Base-by-base conservation (phyloP, 768 basidiomycete species). In the Mrakia blollopis region DNA sequence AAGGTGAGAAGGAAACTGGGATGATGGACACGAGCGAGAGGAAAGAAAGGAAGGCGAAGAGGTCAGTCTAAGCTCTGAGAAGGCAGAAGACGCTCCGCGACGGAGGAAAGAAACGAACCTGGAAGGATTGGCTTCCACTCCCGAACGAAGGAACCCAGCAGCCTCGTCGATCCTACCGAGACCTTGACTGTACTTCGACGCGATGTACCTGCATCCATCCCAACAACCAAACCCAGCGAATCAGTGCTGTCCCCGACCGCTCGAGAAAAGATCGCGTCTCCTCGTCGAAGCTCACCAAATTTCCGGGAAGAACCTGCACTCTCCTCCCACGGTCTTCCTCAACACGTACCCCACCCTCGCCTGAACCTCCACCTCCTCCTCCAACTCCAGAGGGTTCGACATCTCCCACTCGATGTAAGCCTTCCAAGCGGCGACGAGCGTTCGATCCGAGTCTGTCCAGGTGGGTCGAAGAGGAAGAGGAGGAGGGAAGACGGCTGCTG, bases 371-470 rank as follows among this genome's bases (percentile, higher is more conserved):
- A 86, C 84, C 78, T 88, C 87, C 80, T 96, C 93, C 81, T 95
- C 93, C 57, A 98, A 88, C 83, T 94, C 93, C 72, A 98, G 87
- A 0, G 94, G 96, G 81, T 99, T 98, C 79, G 87, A 87, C 83
- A 96, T 93, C 83, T 99, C 96, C 92, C 92, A 98, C 80, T 94
- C 94, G 52, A 98, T 85, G 82, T 98, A 98, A 0, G 88, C 86
- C 81, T 93, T 92, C 97, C 97, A 99, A 35, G 89, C 88, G 32
- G 89, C 89, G n/a, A 94, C 89, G 39, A 91, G 87, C 23, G 87
- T 87, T 63, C 91, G 87, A 81, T 97, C 94, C 0, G 87, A 85
- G 1, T 87, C 84, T 37, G 88, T 89, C 84, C 93, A 93, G 32
- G 88, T 90, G 7, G 94, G 91, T 13, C 87, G 85, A 0, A 88